Percentiles rank a stretch among this genome's conserved stretches.
Evolutionary conservation across 306 rosid genomes (phyloP).

Genomic region (Prunus salicina): DNA sequence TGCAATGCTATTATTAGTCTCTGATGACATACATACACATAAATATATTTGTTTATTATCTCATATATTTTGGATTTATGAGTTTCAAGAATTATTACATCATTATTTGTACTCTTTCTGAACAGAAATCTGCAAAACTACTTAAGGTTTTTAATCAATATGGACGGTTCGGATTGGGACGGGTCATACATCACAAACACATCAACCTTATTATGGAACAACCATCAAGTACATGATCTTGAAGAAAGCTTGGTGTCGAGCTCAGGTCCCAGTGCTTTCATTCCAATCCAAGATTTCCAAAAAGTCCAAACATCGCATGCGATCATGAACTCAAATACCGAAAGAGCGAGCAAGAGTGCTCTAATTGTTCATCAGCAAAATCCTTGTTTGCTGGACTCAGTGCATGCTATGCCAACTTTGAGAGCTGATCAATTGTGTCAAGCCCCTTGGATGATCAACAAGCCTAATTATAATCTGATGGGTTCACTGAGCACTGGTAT

Average conservation of each 20-base stretch:
- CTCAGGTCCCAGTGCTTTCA: constrained; percentile 29
- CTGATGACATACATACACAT: background rate
- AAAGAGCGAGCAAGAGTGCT: background rate
- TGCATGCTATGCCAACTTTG: constrained; percentile 3
- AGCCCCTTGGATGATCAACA: background rate
- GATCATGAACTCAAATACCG: background rate
- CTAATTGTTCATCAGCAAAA: constrained; percentile 9
- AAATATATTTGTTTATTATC: background rate
- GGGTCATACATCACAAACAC: constrained; percentile 35
- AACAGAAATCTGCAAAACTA: constrained; percentile 1
- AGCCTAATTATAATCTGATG: constrained; percentile 12
- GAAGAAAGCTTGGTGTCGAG: constrained; percentile 45
- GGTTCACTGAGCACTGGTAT: constrained; percentile 10
- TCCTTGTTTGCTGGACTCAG: background rate
- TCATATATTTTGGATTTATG: background rate
- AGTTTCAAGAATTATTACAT: background rate
- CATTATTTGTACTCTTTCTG: constrained; percentile 9
- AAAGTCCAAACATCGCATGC: constrained; percentile 17
- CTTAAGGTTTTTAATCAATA: constrained; percentile 18
- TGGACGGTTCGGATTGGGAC: constrained; percentile 65
- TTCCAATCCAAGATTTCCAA: constrained; percentile 39
- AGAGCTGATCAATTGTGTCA: background rate
- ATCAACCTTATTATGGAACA: constrained; percentile 45
- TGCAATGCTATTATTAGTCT: too few relatives aligned
- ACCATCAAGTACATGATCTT: constrained; percentile 26